These are phyloP conservation scores for Malassezia slooffiae DNA, from an alignment of 1,284 basidiomycete genomes.

Conservation along the genomic window DNA sequence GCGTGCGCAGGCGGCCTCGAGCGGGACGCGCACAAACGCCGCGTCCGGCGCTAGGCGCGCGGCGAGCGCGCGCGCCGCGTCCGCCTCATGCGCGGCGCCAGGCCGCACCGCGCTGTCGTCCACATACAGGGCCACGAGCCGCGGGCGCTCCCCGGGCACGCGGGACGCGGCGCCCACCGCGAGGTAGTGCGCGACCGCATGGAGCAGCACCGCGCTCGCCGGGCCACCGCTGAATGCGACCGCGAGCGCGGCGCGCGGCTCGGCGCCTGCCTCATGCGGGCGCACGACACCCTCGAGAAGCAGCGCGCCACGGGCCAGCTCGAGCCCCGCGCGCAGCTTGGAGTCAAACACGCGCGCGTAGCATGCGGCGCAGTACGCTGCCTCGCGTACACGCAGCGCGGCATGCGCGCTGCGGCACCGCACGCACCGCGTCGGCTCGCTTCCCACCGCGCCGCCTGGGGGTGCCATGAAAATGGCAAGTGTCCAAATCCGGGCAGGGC, in stretches of 20 bases:
- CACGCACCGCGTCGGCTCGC: slow-evolving; percentile 17
- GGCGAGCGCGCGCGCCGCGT: not conserved
- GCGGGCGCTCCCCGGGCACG: slow-evolving; percentile 23
- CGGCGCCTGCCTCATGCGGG: not conserved
- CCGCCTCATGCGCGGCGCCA: not conserved
- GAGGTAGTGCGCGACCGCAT: slow-evolving; percentile 3
- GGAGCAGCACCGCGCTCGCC: slow-evolving; percentile 14
- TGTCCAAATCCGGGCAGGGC: no score
- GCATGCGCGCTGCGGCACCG: slow-evolving; percentile 22
- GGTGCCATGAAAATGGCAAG: not conserved
- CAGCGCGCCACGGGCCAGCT: slow-evolving; percentile 28
- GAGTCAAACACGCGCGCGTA: slow-evolving; percentile 24
- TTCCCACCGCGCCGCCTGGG: no score
- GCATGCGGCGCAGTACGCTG: slow-evolving; percentile 29
- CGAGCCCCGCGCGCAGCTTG: slow-evolving; percentile 27
- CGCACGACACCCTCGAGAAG: slow-evolving; percentile 22
- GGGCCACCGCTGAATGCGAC: slow-evolving; percentile 16
- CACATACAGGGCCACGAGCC: slow-evolving; percentile 31
- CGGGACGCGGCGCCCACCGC: slow-evolving; percentile 14
- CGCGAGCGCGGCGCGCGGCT: slow-evolving; percentile 12
- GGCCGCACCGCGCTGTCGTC: slow-evolving; percentile 20
- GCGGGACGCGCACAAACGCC: not conserved
- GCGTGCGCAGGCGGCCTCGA: not conserved
- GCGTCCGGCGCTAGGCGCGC: slow-evolving; percentile 11
- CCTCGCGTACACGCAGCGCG: slow-evolving; percentile 23